These are phyloP conservation scores for Pouteria campechiana DNA, from an alignment of 179 eudicot species.

Conservation along the genomic window DNA sequence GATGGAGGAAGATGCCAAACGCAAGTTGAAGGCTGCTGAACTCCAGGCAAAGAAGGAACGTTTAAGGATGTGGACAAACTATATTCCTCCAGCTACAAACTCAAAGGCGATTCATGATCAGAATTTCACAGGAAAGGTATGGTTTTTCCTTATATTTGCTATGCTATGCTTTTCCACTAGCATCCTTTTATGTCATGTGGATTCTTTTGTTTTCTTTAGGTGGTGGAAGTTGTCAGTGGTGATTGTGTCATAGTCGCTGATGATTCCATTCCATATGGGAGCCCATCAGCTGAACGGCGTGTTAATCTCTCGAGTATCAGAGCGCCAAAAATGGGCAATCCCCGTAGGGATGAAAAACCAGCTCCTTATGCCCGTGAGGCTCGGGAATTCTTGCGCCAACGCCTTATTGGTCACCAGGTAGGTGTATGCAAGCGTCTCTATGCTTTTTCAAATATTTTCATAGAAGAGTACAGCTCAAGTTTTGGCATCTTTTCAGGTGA, in stretches of 20 bases:
- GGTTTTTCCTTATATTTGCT: too few relatives aligned
- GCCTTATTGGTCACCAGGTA: constrained; percentile 90
- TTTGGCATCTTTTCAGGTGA: constrained; percentile 47
- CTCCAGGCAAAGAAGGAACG: constrained; percentile 80
- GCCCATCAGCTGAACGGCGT: constrained; percentile 81
- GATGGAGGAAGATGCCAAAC: constrained; percentile 69
- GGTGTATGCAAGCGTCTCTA: not conserved
- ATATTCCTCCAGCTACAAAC: constrained; percentile 66
- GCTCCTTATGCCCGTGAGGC: constrained; percentile 89
- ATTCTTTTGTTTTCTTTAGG: constrained; percentile 27
- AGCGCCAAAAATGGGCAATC: constrained; percentile 79
- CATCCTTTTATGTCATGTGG: not conserved
- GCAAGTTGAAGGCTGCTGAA: constrained; percentile 61
- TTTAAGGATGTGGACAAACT: constrained; percentile 78
- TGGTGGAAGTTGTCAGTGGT: constrained; percentile 90
- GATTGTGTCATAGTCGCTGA: constrained; percentile 89
- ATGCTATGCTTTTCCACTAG: not conserved
- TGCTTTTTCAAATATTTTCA: too few relatives aligned
- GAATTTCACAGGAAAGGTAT: constrained; percentile 92
- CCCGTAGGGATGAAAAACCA: constrained; percentile 54
- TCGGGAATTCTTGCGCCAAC: constrained; percentile 77
- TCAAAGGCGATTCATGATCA: constrained; percentile 93
- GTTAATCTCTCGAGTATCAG: constrained; percentile 93
- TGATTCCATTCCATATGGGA: constrained; percentile 83
- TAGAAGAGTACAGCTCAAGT: not conserved